Conservation (phyloP, 148 eudicot genomes). For the Amaranthus hypochondriacus region DNA sequence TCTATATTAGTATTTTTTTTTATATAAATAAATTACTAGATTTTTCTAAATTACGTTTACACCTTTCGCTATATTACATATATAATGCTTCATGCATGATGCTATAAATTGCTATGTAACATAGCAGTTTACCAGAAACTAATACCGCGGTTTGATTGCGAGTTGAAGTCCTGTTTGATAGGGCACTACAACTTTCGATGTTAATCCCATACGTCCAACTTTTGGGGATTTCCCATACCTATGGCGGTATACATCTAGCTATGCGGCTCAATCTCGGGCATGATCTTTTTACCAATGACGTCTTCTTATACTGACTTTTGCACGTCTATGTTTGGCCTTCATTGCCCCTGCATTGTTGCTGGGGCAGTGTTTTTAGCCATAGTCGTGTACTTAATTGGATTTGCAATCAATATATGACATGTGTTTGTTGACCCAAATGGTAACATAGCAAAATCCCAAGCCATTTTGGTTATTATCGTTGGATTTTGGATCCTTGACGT, state of each 20-base stretch:
- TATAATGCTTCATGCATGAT: too few species aligned
- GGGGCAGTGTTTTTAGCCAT: slow-evolving; percentile 36
- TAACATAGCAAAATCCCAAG: slow-evolving; percentile 27
- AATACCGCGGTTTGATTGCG: slow-evolving; percentile 27
- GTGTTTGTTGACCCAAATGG: slow-evolving; percentile 26
- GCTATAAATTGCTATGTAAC: too few species aligned
- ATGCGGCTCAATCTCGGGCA: slow-evolving; percentile 48
- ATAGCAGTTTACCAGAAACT: too few species aligned
- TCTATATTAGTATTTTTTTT: too few species aligned
- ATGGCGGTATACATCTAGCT: slow-evolving; percentile 47
- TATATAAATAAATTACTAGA: too few species aligned
- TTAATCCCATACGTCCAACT: slow-evolving; percentile 48
- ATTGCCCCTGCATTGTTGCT: slow-evolving; percentile 42
- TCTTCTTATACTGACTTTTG: slow-evolving; percentile 42
- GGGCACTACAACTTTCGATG: slow-evolving; percentile 52
- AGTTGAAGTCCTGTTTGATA: slow-evolving; percentile 45
- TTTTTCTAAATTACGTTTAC: too few species aligned
- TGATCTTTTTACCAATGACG: slow-evolving; percentile 41
- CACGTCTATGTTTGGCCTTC: slow-evolving; percentile 40
- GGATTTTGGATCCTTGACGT: slow-evolving; percentile 54
- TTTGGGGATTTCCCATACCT: slow-evolving; percentile 36
- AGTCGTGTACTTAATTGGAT: slow-evolving; percentile 15
- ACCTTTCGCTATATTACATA: too few species aligned
- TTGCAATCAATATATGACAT: slow-evolving; percentile 40
- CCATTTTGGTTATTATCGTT: slow-evolving; percentile 37